phyloP scores from a whole-genome alignment of 176 grass and related monocot genomes.

The Metroxylon sagu region DNA sequence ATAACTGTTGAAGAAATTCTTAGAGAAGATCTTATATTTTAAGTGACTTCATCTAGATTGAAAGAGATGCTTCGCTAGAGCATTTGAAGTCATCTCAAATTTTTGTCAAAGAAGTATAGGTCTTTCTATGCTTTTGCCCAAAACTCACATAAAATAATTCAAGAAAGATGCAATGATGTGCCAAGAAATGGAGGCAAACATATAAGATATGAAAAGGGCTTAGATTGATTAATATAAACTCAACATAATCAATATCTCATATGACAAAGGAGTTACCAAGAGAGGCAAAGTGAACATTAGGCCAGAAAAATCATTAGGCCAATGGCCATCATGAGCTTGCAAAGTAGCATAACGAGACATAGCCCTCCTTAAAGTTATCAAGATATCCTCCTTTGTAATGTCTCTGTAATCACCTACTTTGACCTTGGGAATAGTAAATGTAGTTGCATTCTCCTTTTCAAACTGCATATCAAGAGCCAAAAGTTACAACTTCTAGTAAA shows the following conservation, averaged over 20 bases:
- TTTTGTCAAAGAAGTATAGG: too few species aligned
- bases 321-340: conserved; percentile 74
- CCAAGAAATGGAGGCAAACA: too few species aligned
- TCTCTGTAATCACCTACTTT: conserved; percentile 9
- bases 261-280: conserved; percentile 52
- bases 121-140: too few species aligned
- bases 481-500: too few species aligned
- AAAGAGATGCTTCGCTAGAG: too few species aligned
- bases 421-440: conserved; percentile 16
- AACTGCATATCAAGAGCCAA: conserved; percentile 26
- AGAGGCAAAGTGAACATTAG: conserved; percentile 52
- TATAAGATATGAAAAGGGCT: too few species aligned
- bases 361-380: conserved; percentile 32
- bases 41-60: too few species aligned
- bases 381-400: conserved; percentile 8
- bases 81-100: too few species aligned
- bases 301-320: conserved; percentile 67
- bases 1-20: not conserved
- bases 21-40: not conserved
- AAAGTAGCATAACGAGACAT: conserved; percentile 49
- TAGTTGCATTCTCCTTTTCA: conserved; percentile 39
- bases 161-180: too few species aligned
- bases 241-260: not conserved
- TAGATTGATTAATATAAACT: too few species aligned
- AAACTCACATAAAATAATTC: too few species aligned